Base-by-base conservation (phyloP, 179 eudicot species). In the Silene coronaria region DNA sequence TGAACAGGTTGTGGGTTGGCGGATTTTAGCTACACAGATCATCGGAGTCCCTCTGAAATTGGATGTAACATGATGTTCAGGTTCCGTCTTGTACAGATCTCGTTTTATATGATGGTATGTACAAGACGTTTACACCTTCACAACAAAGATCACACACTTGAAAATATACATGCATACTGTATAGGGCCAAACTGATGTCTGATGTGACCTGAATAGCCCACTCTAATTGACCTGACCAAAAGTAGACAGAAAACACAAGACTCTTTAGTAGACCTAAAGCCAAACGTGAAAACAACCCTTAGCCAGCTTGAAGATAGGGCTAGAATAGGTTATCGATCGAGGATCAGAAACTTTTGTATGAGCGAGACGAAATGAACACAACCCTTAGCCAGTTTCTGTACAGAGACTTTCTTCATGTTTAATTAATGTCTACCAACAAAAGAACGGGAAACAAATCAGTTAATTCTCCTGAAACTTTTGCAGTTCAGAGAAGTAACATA, bases 401-500 rank as follows among this genome's bases (percentile, higher is more conserved):
- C 19, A 61, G 19, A 22, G 28, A 23, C 27, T 46, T 46, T 21
- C 28, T 45, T 28, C 28, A 42, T 13, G 6, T 10, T 27, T 22
- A 3, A 58, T 16, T 48, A 51, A 60, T 42, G 51, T 12, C 64
- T 12, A 21, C 0, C 17, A 26, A 34, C 11, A 16, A 17, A 22
- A 34, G 46, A 58, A 42, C 2, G 45, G 77, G 76, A 61, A 45
- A 74, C 74, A 42, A 46, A 63, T 53, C 45, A 7, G 5, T 34
- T 22, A 60, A 63, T 23, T 11, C 23, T 21, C 12, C 61, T 67
- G 42, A 28, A n/a, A 67, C n/a, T 79, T 60, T 53, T 80, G 93
- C 91, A 93, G 98, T 93, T 93, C 79, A 89, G 81, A 65, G 95
- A 93, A 45, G 91, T 93, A 28, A 79, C 89, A 16, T 91, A 91